These are phyloP conservation scores for Crassisporium funariophilum DNA, from an alignment of 768 basidiomycete species.

Conservation along the genomic window DNA sequence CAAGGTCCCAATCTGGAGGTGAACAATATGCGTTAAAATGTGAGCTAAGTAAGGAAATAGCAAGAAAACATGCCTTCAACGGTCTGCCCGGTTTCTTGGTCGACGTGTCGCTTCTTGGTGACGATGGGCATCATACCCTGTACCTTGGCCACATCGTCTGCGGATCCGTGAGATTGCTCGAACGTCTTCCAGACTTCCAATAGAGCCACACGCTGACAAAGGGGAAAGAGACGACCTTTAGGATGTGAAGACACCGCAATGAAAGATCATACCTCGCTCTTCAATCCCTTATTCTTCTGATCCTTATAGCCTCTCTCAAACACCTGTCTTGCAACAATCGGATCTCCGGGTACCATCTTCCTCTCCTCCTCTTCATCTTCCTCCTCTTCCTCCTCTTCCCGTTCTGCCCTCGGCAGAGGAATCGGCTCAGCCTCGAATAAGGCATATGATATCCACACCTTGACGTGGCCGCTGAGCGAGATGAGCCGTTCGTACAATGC, in stretches of 20 bases:
- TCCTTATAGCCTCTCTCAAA: conserved; percentile 90
- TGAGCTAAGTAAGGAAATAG: neutral
- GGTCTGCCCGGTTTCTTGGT: conserved; percentile 81
- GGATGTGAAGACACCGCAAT: conserved; percentile 1
- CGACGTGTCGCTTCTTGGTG: conserved; percentile 56
- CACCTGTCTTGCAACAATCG: conserved; percentile 68
- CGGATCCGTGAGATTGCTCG: conserved; percentile 78
- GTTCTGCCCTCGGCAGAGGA: conserved; percentile 59
- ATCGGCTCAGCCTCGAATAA: conserved; percentile 86
- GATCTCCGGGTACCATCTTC: conserved; percentile 73
- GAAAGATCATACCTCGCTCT: conserved; percentile 72
- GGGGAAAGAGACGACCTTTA: neutral
- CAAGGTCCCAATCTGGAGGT: conserved; percentile 90
- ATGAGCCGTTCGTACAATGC: conserved; percentile 87
- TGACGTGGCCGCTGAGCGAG: conserved; percentile 86
- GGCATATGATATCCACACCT: conserved; percentile 96
- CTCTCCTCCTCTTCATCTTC: conserved; percentile 46
- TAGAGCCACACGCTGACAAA: conserved; percentile 78
- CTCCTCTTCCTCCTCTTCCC: conserved; percentile 60
- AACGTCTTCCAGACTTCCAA: conserved; percentile 96
- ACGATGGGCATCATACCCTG: conserved; percentile 88
- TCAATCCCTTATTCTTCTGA: conserved; percentile 76
- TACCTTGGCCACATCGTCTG: conserved; percentile 78
- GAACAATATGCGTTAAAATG: conserved; percentile 84
- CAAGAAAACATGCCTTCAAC: conserved; percentile 68